phyloP scores from a whole-genome alignment of 257 asterid species.

The Ophiorrhiza pumila region DNA sequence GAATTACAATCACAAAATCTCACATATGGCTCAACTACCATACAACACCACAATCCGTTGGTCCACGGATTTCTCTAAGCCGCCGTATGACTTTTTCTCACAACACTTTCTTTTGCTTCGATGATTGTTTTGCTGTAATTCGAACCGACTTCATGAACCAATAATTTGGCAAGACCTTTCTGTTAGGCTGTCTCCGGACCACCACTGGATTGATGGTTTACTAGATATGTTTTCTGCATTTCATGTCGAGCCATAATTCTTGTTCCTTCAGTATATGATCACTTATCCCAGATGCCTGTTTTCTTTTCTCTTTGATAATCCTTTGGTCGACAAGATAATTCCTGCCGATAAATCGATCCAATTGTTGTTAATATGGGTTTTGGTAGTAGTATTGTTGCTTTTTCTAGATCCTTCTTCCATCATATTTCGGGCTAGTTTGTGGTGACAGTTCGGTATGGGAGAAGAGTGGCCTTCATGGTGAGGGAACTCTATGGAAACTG shows the following conservation, averaged over 20 bases:
- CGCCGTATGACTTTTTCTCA: too few relatives aligned
- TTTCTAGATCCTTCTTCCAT: neutral
- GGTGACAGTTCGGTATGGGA: neutral
- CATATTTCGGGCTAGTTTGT: neutral
- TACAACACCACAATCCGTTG: too few relatives aligned
- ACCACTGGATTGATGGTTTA: neutral
- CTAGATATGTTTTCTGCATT: neutral
- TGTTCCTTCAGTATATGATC: neutral
- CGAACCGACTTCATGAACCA: too few relatives aligned
- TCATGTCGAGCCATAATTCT: neutral
- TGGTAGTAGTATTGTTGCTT: neutral
- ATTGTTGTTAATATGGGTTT: neutral
- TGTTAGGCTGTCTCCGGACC: too few relatives aligned
- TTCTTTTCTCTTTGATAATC: neutral
- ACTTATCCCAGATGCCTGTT: neutral
- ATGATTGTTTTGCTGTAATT: too few relatives aligned
- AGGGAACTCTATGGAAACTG: neutral
- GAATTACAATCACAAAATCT: too few relatives aligned
- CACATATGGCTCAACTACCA: too few relatives aligned
- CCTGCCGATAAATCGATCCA: too few relatives aligned
- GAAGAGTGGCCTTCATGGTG: neutral
- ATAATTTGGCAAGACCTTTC: too few relatives aligned
- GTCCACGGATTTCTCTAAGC: too few relatives aligned
- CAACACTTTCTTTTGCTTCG: too few relatives aligned
- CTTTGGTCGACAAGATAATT: neutral